Percentiles rank a stretch among this genome's conserved stretches.
Conservation (phyloP, 2,329 filamentous ascomycete species). For the Aureobasidium melanogenum region DNA sequence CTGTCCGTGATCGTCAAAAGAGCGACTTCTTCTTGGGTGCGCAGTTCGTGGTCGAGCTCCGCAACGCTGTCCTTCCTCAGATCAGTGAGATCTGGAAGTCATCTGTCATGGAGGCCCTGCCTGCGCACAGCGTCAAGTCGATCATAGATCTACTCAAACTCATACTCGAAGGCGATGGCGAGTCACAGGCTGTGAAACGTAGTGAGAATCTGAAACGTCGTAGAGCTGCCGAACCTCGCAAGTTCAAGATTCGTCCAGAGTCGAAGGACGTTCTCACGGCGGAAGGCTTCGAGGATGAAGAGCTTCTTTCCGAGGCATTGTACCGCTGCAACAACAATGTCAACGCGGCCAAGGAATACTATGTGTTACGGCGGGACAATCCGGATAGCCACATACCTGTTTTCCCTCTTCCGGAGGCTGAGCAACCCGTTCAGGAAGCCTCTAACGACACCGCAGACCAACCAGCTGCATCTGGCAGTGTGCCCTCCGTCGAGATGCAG, state of each 20-base stretch:
- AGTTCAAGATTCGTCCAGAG: conserved; percentile 43
- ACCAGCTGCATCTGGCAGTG: neutral
- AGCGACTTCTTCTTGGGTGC: conserved; percentile 55
- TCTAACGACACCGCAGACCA: neutral
- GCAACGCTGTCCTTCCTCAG: conserved; percentile 68
- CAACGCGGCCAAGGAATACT: conserved; percentile 62
- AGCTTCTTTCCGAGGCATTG: conserved; percentile 66
- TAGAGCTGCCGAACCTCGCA: conserved; percentile 37
- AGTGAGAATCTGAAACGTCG: conserved; percentile 49
- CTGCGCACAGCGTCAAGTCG: conserved; percentile 65
- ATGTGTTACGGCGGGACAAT: conserved; percentile 35
- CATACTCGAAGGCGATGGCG: conserved; percentile 68
- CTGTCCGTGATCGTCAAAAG: conserved; percentile 46
- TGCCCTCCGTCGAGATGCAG: conserved; percentile 30
- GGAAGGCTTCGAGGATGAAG: conserved; percentile 43
- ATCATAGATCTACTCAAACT: conserved; percentile 76
- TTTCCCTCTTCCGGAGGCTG: conserved; percentile 21
- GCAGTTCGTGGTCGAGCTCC: conserved; percentile 80
- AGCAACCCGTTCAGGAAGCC: conserved; percentile 5
- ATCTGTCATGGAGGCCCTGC: conserved; percentile 69
- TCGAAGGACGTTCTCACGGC: conserved; percentile 36
- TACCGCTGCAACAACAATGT: conserved; percentile 68
- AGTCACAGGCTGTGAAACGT: conserved; percentile 55
- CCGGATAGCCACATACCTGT: conserved; percentile 19
- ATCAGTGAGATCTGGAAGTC: conserved; percentile 79